Conservation (phyloP, 208 protist genomes). For the Phytomonas sp. region DNA sequence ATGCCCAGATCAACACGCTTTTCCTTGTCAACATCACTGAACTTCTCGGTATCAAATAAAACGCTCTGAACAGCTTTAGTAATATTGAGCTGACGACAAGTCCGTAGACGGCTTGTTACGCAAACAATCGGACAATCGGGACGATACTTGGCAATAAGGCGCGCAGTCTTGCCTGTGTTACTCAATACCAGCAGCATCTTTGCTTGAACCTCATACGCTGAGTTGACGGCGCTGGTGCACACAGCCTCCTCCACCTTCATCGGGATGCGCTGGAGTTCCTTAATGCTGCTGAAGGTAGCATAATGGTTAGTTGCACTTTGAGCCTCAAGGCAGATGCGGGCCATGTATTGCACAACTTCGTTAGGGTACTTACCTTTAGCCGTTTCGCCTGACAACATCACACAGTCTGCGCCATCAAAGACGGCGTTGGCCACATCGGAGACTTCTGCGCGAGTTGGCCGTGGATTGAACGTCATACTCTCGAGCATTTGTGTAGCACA, state of each 20-base stretch:
- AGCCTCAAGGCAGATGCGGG: conserved; percentile 85
- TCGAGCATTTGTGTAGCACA: conserved; percentile 99
- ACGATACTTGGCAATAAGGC: conserved; percentile 95
- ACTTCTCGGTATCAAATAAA: conserved; percentile 65
- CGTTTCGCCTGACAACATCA: conserved; percentile 99
- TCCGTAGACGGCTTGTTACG: conserved; percentile 80
- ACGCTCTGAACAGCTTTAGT: conserved; percentile 70
- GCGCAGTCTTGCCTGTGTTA: conserved; percentile 88
- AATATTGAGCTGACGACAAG: conserved; percentile 82
- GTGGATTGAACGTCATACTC: conserved; percentile 95
- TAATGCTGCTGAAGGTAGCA: conserved; percentile 81
- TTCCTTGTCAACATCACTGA: conserved; percentile 60
- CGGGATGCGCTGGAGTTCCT: conserved; percentile 72
- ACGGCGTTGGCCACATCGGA: conserved; percentile 97
- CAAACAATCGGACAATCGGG: conserved; percentile 92
- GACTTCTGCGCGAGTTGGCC: conserved; percentile 98
- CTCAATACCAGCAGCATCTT: conserved; percentile 89
- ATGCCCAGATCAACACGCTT: conserved; percentile 58
- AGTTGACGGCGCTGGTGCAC: conserved; percentile 91
- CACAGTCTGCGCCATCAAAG: conserved; percentile 97
- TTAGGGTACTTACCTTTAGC: conserved; percentile 96
- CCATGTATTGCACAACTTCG: conserved; percentile 94
- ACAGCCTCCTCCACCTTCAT: conserved; percentile 87
- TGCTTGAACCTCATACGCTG: conserved; percentile 87
- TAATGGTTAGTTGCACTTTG: conserved; percentile 73